A percentile compares a stretch with the other conserved stretches of the same genome.
Evolutionary conservation across 2,329 filamentous ascomycete genomes (phyloP).

Genomic region (Aphanocladium album): DNA sequence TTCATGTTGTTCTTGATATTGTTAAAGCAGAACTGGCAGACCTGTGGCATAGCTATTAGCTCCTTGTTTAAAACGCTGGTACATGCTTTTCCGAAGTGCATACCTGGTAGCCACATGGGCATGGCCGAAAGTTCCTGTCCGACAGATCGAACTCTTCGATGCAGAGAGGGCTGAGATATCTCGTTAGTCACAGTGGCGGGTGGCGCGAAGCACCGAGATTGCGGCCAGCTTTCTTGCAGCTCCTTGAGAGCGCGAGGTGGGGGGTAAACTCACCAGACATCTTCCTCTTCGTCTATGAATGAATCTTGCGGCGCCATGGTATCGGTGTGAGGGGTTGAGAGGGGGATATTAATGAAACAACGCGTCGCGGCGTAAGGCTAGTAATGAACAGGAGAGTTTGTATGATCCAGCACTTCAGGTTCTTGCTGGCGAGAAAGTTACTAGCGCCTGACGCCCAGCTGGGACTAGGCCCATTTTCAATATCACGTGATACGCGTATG

Average conservation of each 20-base stretch:
- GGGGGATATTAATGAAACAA: conserved; percentile 18
- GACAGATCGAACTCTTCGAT: conserved; percentile 98
- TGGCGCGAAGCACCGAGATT: conserved; percentile 14
- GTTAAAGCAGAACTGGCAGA: conserved; percentile 99
- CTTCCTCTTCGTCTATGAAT: conserved; percentile 68
- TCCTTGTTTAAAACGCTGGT: background rate
- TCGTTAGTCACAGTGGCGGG: conserved; percentile 18
- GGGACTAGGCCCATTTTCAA: background rate
- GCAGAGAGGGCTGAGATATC: conserved; percentile 73
- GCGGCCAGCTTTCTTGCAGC: background rate
- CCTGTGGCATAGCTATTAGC: conserved; percentile 48
- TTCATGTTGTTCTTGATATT: conserved; percentile 99
- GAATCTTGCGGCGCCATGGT: conserved; percentile 64
- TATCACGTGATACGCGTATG: conserved; percentile 14
- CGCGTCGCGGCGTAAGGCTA: conserved; percentile 19
- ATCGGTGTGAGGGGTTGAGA: conserved; percentile 19
- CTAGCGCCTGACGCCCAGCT: background rate
- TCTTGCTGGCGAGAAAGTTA: conserved; percentile 10
- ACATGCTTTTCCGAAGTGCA: conserved; percentile 19
- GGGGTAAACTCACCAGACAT: conserved; percentile 53
- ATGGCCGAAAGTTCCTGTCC: conserved; percentile 94
- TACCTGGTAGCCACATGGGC: conserved; percentile 97
- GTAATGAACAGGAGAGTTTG: conserved; percentile 19
- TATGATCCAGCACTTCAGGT: conserved; percentile 7
- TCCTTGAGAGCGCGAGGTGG: background rate